phyloP scores from a whole-genome alignment of 1,284 basidiomycete species.

The Marasmius sp. region DNA sequence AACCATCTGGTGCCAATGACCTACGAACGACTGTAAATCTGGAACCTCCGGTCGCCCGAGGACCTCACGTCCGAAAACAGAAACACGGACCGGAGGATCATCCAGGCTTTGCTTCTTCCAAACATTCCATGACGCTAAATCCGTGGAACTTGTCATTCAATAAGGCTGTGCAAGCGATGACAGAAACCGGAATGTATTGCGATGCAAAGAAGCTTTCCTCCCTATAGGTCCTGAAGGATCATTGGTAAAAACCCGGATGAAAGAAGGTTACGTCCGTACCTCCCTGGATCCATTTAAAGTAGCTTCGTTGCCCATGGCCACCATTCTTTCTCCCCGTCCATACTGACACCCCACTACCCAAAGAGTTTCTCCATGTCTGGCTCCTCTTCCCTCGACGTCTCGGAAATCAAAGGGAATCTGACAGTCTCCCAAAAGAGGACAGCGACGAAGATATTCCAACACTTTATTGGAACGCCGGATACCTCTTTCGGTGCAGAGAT shows the following conservation, averaged over 20 bases:
- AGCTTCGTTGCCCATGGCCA: background rate
- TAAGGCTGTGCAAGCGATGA: background rate
- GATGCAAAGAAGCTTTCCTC: background rate
- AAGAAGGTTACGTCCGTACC: too few species aligned
- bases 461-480: slow-evolving; percentile 12
- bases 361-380: background rate
- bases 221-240: background rate
- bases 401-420: slow-evolving; percentile 11
- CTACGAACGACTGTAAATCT: too few species aligned
- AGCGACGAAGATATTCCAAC: slow-evolving; percentile 4
- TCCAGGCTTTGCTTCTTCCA: background rate
- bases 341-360: too few species aligned
- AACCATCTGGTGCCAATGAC: too few species aligned
- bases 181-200: background rate
- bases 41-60: background rate
- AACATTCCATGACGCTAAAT: background rate
- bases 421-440: slow-evolving; percentile 1
- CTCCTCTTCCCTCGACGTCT: background rate
- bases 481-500: slow-evolving; percentile 13
- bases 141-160: background rate
- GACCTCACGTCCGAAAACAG: background rate
- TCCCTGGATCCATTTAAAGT: background rate
- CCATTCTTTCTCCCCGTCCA: background rate
- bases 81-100: background rate
- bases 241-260: background rate